Percentiles rank a stretch among this genome's conserved stretches.
Conservation (phyloP, 163 green algal species). For the Prototheca wickerhamii region DNA sequence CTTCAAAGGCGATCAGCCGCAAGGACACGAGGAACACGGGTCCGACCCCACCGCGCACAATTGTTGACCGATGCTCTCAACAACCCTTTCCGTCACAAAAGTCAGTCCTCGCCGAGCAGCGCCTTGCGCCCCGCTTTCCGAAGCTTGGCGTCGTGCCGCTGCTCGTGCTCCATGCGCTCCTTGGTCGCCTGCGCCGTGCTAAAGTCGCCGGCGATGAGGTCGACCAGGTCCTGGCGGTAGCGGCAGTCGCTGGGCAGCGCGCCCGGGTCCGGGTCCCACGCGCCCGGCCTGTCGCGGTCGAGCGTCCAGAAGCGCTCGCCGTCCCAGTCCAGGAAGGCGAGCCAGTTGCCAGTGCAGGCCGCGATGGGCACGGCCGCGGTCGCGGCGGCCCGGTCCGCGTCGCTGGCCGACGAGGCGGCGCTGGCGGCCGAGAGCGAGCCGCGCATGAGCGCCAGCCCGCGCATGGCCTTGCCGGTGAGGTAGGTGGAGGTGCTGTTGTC, state of each 20-base stretch:
- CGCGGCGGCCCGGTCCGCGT: not conserved
- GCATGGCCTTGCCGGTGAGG: no score
- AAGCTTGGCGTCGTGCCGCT: constrained; percentile 65
- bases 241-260: constrained; percentile 53
- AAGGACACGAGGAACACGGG: no score
- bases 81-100: no score
- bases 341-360: constrained; percentile 59
- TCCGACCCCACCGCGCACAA: no score
- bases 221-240: constrained; percentile 22
- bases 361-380: constrained; percentile 7
- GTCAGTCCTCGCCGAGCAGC: no score
- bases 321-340: constrained; percentile 62
- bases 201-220: constrained; percentile 18
- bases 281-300: constrained; percentile 16
- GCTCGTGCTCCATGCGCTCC: constrained; percentile 58
- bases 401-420: not conserved
- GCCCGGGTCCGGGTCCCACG: constrained; percentile 26
- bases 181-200: constrained; percentile 48
- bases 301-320: constrained; percentile 56
- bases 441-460: no score
- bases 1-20: no score
- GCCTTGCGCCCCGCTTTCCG: constrained; percentile 34
- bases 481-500: no score
- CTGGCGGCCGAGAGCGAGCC: no score
- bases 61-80: no score